Evolutionary conservation across 345 rosid species (phyloP), one percentile per base, ranked within the genome.

Genomic region (Linum usitatissimum): DNA sequence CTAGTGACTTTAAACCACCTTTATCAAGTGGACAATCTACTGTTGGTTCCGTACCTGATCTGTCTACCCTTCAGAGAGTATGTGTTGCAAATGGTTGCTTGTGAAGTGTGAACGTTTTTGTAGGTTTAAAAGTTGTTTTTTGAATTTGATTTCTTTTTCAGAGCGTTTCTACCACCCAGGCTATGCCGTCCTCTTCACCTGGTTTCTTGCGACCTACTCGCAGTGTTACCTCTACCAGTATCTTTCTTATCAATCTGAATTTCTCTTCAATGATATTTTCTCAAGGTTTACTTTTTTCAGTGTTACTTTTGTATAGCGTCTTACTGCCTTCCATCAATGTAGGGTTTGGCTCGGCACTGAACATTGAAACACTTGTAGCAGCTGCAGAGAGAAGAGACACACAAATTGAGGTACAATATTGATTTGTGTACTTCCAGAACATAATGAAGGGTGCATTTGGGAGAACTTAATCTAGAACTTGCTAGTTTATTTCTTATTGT

Each of bases 321-420:
- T 65, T 48, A 59, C 21, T 19, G 2, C 30, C 38, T 49, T 55
- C 49, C 9, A 67, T 42, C 67, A 9, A 45, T 74, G 59, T 75
- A 93, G 99, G 91, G 71, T 93, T 92, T 81, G 97, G 99, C 69
- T 90, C 99, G 66, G 91, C 99, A 49, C 71, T 93, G 86, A 93
- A 86, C 78, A 87, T 93, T 64, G 99, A 86, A 79, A 93, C 99
- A 60, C 83, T 93, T 51, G 90, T 85, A 69, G 94, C 97, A 76
- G 99, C 99, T 63, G 96, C 97, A 18, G 97, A 87, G 81, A 85
- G 96, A 75, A 85, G 97, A 63, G 90, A 87, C 57, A 83, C 83
- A 31, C 91, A 85, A 54, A 80, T 92, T 63, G 96, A 92, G 96
- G 99, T 92, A 79, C 30, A 61, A 23, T 9, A 6, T 30, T 61